Conservation (phyloP, 2,329 filamentous ascomycete species). For the Talaromyces sp. region DNA sequence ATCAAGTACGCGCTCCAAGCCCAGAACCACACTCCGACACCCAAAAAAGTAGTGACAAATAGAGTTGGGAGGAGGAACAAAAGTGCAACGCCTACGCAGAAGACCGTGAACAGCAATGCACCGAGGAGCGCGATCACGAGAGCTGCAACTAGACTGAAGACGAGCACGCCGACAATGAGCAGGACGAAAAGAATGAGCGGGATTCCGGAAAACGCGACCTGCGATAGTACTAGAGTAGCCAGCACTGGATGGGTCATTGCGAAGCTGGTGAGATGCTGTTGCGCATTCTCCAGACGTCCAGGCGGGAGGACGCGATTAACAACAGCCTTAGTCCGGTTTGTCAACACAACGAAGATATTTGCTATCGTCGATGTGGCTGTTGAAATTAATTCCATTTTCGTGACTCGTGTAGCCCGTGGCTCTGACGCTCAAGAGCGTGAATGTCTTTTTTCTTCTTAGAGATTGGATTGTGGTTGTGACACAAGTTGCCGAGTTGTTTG, state of each 20-base stretch:
- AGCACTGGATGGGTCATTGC: slow-evolving; percentile 63
- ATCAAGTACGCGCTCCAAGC: slow-evolving; percentile 10
- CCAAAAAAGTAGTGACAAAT: slow-evolving; percentile 6
- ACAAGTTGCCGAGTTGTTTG: not conserved
- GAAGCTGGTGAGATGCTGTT: slow-evolving; percentile 52
- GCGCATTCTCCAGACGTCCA: slow-evolving; percentile 54
- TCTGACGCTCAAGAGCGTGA: not conserved
- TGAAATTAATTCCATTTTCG: slow-evolving; percentile 2
- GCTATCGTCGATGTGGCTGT: not conserved
- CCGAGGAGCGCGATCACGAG: slow-evolving; percentile 58
- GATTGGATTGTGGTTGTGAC: not conserved
- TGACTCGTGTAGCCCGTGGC: not conserved
- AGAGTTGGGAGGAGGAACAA: slow-evolving; percentile 13
- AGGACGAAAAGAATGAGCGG: slow-evolving; percentile 65
- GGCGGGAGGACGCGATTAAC: slow-evolving; percentile 57
- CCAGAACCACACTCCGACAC: slow-evolving; percentile 11
- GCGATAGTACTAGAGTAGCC: slow-evolving; percentile 63
- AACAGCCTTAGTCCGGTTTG: not conserved
- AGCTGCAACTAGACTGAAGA: slow-evolving; percentile 60
- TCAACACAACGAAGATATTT: slow-evolving; percentile 5
- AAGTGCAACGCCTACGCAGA: slow-evolving; percentile 13
- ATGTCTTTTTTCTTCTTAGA: not conserved
- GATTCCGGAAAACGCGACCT: slow-evolving; percentile 61
- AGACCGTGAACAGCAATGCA: slow-evolving; percentile 56
- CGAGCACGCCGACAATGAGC: slow-evolving; percentile 60